A percentile compares a stretch with the other conserved stretches of the same genome.
phyloP scores from a whole-genome alignment of 2,329 filamentous ascomycete genomes.

The Cladosporium sp. region DNA sequence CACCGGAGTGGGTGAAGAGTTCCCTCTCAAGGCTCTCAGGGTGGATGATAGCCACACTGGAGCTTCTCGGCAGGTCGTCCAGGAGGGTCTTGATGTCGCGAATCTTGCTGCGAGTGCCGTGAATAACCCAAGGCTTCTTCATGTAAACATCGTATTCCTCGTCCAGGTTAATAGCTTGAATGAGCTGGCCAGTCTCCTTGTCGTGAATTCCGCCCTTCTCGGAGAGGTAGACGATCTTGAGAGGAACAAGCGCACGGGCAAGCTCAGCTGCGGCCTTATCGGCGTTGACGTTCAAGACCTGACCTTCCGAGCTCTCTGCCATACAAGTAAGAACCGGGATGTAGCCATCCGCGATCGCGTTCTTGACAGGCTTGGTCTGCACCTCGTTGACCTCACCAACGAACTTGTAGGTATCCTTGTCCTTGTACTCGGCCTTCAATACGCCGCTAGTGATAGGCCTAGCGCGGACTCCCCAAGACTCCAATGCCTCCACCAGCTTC shows the following conservation, averaged over 20 bases:
- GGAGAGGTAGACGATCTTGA: slow-evolving; percentile 98
- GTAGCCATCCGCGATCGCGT: slow-evolving; percentile 84
- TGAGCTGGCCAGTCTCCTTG: slow-evolving; percentile 88
- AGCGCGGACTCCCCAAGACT: slow-evolving; percentile 83
- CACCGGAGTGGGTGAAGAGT: slow-evolving; percentile 91
- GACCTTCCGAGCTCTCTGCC: slow-evolving; percentile 87
- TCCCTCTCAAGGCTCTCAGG: slow-evolving; percentile 94
- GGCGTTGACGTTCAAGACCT: slow-evolving; percentile 94
- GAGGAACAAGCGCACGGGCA: slow-evolving; percentile 78
- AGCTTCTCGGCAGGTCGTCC: slow-evolving; percentile 81
- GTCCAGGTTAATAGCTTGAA: slow-evolving; percentile 94
- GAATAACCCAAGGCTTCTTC: slow-evolving; percentile 90
- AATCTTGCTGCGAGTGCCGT: slow-evolving; percentile 94
- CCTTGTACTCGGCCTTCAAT: slow-evolving; percentile 88
- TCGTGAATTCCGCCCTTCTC: slow-evolving; percentile 97
- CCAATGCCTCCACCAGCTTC: slow-evolving; percentile 83
- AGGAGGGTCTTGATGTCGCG: slow-evolving; percentile 94
- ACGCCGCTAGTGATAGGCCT: slow-evolving; percentile 86
- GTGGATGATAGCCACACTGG: slow-evolving; percentile 95
- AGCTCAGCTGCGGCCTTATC: slow-evolving; percentile 94
- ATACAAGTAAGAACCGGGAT: slow-evolving; percentile 93
- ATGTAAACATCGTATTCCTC: slow-evolving; percentile 93
- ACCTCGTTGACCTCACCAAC: slow-evolving; percentile 95
- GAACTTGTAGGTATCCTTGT: slow-evolving; percentile 93
- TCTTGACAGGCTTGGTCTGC: slow-evolving; percentile 84